Evolutionary conservation across 2,329 filamentous ascomycete species (phyloP).

Genomic region (Diaporthe vexans): DNA sequence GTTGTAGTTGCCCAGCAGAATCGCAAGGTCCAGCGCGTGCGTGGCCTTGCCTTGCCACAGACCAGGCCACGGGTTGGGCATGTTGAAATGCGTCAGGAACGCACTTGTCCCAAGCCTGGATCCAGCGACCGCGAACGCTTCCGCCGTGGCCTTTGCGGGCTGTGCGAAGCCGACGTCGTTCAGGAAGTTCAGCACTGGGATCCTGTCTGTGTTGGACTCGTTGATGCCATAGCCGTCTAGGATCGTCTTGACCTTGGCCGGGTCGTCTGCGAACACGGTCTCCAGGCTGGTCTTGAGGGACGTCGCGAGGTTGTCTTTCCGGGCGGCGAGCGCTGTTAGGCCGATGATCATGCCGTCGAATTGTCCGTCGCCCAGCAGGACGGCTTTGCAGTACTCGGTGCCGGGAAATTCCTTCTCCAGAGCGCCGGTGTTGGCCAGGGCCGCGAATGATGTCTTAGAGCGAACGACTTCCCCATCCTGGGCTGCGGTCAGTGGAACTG

Average conservation of each 20-base stretch:
- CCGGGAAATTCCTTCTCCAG: constrained; percentile 35
- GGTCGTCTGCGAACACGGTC: constrained; percentile 30
- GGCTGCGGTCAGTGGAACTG: constrained; percentile 36
- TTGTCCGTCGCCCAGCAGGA: constrained; percentile 38
- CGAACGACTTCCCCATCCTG: constrained; percentile 41
- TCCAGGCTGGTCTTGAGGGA: constrained; percentile 27
- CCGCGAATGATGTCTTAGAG: constrained; percentile 25
- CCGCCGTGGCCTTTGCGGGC: constrained; percentile 19
- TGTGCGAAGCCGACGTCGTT: constrained; percentile 39
- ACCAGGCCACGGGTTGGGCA: constrained; percentile 62
- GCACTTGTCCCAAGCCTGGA: constrained; percentile 26
- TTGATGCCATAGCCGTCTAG: constrained; percentile 31
- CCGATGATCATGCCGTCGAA: constrained; percentile 39
- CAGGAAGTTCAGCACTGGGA: constrained; percentile 34
- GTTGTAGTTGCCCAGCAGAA: constrained; percentile 61
- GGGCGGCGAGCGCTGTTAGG: constrained; percentile 15
- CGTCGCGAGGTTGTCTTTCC: constrained; percentile 35
- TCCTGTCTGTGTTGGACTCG: constrained; percentile 24
- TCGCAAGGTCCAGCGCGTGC: constrained; percentile 61
- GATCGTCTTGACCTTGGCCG: constrained; percentile 12
- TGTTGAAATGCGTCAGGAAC: constrained; percentile 56
- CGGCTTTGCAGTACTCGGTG: constrained; percentile 30
- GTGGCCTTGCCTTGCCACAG: constrained; percentile 55
- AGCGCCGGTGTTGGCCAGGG: constrained; percentile 26
- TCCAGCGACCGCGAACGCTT: constrained; percentile 27